Percentiles rank a stretch among this genome's conserved stretches.
Conservation (phyloP, 257 asterid species). For the Craterostigma plantagineum region DNA sequence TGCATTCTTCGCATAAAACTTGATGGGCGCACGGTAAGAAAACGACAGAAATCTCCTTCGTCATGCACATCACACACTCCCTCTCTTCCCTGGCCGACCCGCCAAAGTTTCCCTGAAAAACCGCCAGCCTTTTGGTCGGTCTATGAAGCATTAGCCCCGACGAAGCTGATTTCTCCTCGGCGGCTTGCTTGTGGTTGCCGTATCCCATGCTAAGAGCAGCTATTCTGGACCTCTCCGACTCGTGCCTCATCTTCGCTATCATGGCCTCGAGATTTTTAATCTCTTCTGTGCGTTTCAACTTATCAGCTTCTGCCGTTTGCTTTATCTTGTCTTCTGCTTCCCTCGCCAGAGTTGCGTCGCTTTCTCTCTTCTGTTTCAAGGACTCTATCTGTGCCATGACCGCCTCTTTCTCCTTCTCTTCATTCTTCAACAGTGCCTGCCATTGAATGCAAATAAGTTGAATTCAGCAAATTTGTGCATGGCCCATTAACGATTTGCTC, state of each 20-base stretch:
- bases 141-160: slow-evolving; percentile 13
- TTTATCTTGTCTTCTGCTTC: slow-evolving; percentile 25
- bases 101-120: slow-evolving; percentile 21
- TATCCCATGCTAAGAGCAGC: slow-evolving; percentile 39
- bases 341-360: slow-evolving; percentile 15
- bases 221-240: slow-evolving; percentile 26
- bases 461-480: too few species aligned
- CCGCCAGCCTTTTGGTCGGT: slow-evolving; percentile 23
- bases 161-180: too few species aligned
- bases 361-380: slow-evolving; percentile 21
- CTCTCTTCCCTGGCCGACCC: slow-evolving; percentile 29
- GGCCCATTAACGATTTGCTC: too few species aligned
- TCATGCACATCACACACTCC: slow-evolving; percentile 88
- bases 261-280: slow-evolving; percentile 21
- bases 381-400: slow-evolving; percentile 8
- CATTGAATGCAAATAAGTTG: background rate
- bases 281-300: slow-evolving; percentile 18
- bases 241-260: slow-evolving; percentile 28
- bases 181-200: slow-evolving; percentile 10
- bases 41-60: slow-evolving; percentile 46
- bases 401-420: slow-evolving; percentile 30
- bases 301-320: slow-evolving; percentile 19
- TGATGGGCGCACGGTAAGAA: slow-evolving; percentile 82
- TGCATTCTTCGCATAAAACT: slow-evolving; percentile 63
- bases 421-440: slow-evolving; percentile 45